Conservation (phyloP, 78 protist species). For the Dictyostelium discoideum region DNA sequence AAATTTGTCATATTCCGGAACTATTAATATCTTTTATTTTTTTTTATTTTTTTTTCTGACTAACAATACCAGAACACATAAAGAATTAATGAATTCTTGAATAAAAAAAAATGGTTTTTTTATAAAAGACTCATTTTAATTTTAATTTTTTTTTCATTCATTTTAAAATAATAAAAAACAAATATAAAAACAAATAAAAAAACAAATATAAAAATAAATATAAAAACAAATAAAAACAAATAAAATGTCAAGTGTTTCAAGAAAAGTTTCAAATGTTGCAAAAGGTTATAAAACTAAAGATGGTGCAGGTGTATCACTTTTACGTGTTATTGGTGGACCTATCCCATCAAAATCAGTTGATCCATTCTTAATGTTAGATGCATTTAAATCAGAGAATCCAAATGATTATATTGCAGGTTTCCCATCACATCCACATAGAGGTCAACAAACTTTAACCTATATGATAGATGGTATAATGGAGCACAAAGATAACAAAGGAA, state of each 20-base stretch:
- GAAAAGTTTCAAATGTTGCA: background rate
- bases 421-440: conserved; percentile 91
- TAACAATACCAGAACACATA: no score
- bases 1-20: no score
- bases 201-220: no score
- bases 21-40: no score
- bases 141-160: no score
- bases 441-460: conserved; percentile 91
- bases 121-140: no score
- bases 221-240: background rate
- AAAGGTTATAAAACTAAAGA: conserved; percentile 13
- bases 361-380: conserved; percentile 80
- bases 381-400: conserved; percentile 36
- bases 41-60: no score
- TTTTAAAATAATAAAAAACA: no score
- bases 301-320: conserved; percentile 55
- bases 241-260: background rate
- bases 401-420: conserved; percentile 82
- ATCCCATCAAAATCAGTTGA: conserved; percentile 18
- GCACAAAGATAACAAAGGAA: conserved; percentile 84
- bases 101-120: no score
- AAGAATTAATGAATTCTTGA: no score
- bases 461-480: conserved; percentile 76
- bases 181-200: no score
- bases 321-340: conserved; percentile 21